phyloP scores from a whole-genome alignment of 169 alveolate species.

The Cryptosporidium felis region DNA sequence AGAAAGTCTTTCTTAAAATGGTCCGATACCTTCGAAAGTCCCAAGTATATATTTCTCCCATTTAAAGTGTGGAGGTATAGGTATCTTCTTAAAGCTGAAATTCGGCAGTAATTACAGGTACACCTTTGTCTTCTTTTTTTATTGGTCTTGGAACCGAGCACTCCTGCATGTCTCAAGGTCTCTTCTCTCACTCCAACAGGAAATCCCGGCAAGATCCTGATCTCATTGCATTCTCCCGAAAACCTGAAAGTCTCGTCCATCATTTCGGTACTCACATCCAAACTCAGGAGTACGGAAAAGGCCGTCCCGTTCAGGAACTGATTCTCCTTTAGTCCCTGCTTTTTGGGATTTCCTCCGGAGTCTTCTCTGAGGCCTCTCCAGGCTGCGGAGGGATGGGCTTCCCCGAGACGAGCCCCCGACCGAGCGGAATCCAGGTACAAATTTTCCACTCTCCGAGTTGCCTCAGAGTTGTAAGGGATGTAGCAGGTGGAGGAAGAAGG shows the following conservation, averaged over 20 bases:
- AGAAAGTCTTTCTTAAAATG: conserved; percentile 28
- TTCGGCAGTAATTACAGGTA: conserved; percentile 28
- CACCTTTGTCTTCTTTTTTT: neutral
- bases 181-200: conserved; percentile 13
- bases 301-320: conserved; percentile 30
- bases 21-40: conserved; percentile 1
- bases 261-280: neutral
- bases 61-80: conserved; percentile 19
- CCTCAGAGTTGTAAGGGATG: neutral
- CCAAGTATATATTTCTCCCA: conserved; percentile 38
- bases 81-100: conserved; percentile 19
- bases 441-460: neutral
- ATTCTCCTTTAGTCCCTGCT: neutral
- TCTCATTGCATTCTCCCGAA: conserved; percentile 35
- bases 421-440: neutral
- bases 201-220: conserved; percentile 54
- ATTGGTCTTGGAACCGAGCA: neutral
- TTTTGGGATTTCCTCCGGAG: neutral
- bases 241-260: conserved; percentile 15
- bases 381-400: too few species aligned
- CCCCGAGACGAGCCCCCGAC: too few species aligned
- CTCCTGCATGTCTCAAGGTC: neutral
- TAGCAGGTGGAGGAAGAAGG: neutral
- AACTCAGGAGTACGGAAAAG: conserved; percentile 24
- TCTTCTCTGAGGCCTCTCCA: neutral